Conservation (phyloP, 306 rosid species). For the Lablab purpureus region DNA sequence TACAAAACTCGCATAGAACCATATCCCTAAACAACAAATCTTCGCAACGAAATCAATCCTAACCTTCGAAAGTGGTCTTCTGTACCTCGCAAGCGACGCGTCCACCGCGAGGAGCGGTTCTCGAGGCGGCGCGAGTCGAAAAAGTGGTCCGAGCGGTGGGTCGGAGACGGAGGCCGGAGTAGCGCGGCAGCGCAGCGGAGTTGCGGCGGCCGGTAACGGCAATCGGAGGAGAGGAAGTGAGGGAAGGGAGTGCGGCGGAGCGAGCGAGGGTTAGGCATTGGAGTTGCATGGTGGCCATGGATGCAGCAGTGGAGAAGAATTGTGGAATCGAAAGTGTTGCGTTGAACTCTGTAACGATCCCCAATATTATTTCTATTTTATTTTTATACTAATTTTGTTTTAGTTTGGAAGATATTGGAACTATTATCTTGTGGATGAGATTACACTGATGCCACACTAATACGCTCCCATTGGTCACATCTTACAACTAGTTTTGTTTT, state of each 20-base stretch:
- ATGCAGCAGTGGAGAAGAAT: slow-evolving; percentile 44
- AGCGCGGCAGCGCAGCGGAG: slow-evolving; percentile 51
- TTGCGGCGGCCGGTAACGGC: slow-evolving; percentile 47
- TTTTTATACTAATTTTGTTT: not conserved
- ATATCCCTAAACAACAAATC: slow-evolving; percentile 19
- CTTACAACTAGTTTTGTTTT: not conserved
- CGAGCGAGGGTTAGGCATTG: slow-evolving; percentile 66
- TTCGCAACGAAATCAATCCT: slow-evolving; percentile 20
- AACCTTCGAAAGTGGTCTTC: slow-evolving; percentile 78
- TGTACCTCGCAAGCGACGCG: slow-evolving; percentile 73
- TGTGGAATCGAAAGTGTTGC: slow-evolving; percentile 5
- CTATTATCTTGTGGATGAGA: slow-evolving; percentile 34
- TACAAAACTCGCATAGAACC: slow-evolving; percentile 24
- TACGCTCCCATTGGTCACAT: not conserved
- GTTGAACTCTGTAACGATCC: not conserved
- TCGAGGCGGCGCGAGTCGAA: slow-evolving; percentile 29
- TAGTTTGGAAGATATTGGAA: slow-evolving; percentile 1
- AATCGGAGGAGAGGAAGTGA: slow-evolving; percentile 52
- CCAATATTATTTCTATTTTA: not conserved
- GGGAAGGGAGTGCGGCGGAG: slow-evolving; percentile 53
- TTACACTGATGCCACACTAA: not conserved
- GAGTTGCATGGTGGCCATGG: slow-evolving; percentile 77
- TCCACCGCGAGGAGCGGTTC: slow-evolving; percentile 53
- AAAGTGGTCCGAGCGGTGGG: slow-evolving; percentile 43
- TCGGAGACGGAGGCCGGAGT: slow-evolving; percentile 64